Conservation (phyloP, 2,329 filamentous ascomycete species). For the Claviceps paspali region DNA sequence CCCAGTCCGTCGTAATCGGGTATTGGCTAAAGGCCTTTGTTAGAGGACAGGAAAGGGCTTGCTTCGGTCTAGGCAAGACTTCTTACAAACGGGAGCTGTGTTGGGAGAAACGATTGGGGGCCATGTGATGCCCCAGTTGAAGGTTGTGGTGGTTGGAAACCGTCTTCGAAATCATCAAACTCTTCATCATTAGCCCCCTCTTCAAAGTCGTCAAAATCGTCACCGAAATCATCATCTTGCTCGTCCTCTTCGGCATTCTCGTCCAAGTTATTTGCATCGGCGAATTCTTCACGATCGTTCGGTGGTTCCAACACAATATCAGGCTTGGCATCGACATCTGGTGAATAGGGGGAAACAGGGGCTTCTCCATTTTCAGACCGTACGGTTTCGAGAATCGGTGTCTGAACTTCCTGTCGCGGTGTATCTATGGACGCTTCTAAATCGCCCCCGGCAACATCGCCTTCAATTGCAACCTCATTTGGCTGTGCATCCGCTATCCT, state of each 20-base stretch:
- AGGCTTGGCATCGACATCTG: slow-evolving; percentile 34
- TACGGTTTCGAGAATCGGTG: slow-evolving; percentile 33
- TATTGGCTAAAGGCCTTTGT: slow-evolving; percentile 36
- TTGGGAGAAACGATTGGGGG: slow-evolving; percentile 20
- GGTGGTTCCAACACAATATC: slow-evolving; percentile 27
- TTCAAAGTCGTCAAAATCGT: slow-evolving; percentile 49
- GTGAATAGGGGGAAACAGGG: background rate
- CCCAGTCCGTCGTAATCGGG: slow-evolving; percentile 51
- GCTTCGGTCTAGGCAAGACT: background rate
- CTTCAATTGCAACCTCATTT: slow-evolving; percentile 41
- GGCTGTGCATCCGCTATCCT: slow-evolving; percentile 42
- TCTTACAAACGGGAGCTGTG: slow-evolving; percentile 31
- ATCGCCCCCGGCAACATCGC: slow-evolving; percentile 13
- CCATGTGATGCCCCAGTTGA: slow-evolving; percentile 14
- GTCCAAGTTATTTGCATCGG: background rate
- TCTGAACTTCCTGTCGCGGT: slow-evolving; percentile 8
- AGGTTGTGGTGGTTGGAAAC: slow-evolving; percentile 41
- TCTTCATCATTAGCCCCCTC: slow-evolving; percentile 39
- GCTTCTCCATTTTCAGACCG: background rate
- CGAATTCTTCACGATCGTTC: background rate
- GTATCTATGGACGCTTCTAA: slow-evolving; percentile 11
- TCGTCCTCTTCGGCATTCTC: background rate
- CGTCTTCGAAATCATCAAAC: slow-evolving; percentile 60
- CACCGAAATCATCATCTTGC: slow-evolving; percentile 33
- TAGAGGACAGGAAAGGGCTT: slow-evolving; percentile 3